Evolutionary conservation across 768 basidiomycete genomes (phyloP).

Genomic region (Podaxis carcinomalis): DNA sequence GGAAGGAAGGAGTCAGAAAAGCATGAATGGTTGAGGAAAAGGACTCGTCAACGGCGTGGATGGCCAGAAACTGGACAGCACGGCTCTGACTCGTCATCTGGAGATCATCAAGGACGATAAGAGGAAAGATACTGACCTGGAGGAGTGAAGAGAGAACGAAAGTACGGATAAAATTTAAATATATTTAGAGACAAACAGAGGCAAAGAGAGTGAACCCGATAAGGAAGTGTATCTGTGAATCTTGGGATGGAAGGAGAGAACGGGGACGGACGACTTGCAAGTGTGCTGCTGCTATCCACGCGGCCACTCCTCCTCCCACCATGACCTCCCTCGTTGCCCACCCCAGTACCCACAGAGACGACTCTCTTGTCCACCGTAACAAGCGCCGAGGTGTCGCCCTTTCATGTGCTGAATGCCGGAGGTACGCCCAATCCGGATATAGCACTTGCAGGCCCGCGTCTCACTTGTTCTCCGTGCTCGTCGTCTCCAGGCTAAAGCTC

Average conservation of each 20-base stretch:
- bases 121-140: constrained; percentile 12
- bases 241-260: constrained; percentile 11
- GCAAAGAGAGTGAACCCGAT: constrained; percentile 18
- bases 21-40: constrained; percentile 87
- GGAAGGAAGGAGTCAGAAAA: constrained; percentile 53
- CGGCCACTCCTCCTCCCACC: constrained; percentile 15
- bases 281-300: constrained; percentile 5
- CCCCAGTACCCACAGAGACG: constrained; percentile 20
- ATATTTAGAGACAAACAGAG: constrained; percentile 19
- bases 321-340: constrained; percentile 22
- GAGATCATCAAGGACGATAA: constrained; percentile 30
- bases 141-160: constrained; percentile 9
- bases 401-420: constrained; percentile 68
- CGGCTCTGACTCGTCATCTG: constrained; percentile 82
- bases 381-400: constrained; percentile 54
- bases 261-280: constrained; percentile 9
- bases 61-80: constrained; percentile 56
- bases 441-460: constrained; percentile 10
- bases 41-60: constrained; percentile 57
- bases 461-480: constrained; percentile 14
- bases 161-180: constrained; percentile 12
- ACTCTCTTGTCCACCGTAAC: constrained; percentile 32
- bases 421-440: constrained; percentile 33
- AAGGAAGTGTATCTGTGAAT: constrained; percentile 8
- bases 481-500: constrained; percentile 51